phyloP scores from a whole-genome alignment of 1,284 basidiomycete genomes.

The Boletus smithii region DNA sequence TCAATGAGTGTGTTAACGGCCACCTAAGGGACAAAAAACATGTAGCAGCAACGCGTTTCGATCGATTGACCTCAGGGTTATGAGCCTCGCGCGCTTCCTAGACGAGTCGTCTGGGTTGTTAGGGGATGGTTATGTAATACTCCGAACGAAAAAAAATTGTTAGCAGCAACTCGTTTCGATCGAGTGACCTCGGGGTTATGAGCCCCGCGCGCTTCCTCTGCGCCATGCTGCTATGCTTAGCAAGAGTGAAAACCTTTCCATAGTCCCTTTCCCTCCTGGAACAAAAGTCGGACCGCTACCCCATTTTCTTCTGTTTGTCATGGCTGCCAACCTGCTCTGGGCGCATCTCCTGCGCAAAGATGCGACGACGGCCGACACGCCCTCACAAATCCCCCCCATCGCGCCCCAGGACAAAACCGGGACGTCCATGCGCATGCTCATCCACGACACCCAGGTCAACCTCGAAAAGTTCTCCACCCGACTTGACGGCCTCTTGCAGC shows the following conservation, averaged over 20 bases:
- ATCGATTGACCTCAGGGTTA: too few relatives aligned
- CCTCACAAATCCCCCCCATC: conserved; percentile 35
- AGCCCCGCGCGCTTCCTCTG: conserved; percentile 41
- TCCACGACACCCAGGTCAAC: conserved; percentile 64
- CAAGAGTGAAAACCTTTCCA: fast-evolving
- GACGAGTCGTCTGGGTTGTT: too few relatives aligned
- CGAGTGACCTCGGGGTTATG: conserved; percentile 41
- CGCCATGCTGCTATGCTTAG: conserved; percentile 35
- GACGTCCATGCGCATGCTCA: conserved; percentile 62
- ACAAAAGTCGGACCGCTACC: neutral
- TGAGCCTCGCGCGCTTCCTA: too few relatives aligned
- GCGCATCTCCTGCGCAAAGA: conserved; percentile 48
- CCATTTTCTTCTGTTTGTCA: too few relatives aligned
- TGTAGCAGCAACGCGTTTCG: too few relatives aligned
- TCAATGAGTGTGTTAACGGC: too few relatives aligned
- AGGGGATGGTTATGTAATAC: too few relatives aligned
- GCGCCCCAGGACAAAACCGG: conserved; percentile 59
- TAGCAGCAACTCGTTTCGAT: conserved; percentile 42
- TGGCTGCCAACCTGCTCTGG: conserved; percentile 41
- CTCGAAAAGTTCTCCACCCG: conserved; percentile 57
- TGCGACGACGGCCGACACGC: conserved; percentile 17
- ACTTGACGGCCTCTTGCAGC: conserved; percentile 43
- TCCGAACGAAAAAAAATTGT: conserved; percentile 2
- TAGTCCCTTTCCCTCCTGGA: too few relatives aligned
- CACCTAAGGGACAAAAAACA: too few relatives aligned